A percentile compares a stretch with the other conserved stretches of the same genome.
Evolutionary conservation across 306 rosid species (phyloP).

Genomic region (Rosa rugosa): DNA sequence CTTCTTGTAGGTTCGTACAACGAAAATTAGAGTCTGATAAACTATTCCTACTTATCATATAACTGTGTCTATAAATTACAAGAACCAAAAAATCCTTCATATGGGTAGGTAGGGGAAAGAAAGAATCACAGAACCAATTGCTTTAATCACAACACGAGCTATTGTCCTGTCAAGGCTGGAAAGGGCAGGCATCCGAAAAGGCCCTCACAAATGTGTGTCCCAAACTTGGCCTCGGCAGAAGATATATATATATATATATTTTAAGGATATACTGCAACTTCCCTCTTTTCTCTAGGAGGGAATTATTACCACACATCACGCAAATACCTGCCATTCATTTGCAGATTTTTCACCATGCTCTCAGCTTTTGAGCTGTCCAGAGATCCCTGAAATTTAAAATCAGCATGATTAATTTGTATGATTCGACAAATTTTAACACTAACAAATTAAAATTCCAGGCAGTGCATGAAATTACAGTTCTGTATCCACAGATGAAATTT

Average conservation of each 20-base stretch:
- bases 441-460: not conserved
- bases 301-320: conserved; percentile 90
- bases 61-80: conserved; percentile 35
- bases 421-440: not conserved
- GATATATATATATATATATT: not conserved
- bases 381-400: conserved; percentile 70
- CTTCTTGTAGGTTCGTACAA: conserved; percentile 50
- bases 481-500: not conserved
- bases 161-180: conserved; percentile 32
- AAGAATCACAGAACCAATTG: conserved; percentile 46
- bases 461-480: not conserved
- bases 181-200: conserved; percentile 32
- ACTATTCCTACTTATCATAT: conserved; percentile 44
- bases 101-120: conserved; percentile 28
- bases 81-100: conserved; percentile 51
- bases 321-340: conserved; percentile 78
- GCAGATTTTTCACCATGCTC: conserved; percentile 88
- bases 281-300: not conserved
- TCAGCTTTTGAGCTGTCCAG: conserved; percentile 85
- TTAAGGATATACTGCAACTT: conserved; percentile 14
- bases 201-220: conserved; percentile 27
- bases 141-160: conserved; percentile 23
- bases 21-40: conserved; percentile 26
- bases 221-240: conserved; percentile 14
- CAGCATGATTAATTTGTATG: not conserved